Evolutionary conservation across 208 protist genomes (phyloP), one percentile per base, ranked within the genome.

Genomic region (Leishmania braziliensis): DNA sequence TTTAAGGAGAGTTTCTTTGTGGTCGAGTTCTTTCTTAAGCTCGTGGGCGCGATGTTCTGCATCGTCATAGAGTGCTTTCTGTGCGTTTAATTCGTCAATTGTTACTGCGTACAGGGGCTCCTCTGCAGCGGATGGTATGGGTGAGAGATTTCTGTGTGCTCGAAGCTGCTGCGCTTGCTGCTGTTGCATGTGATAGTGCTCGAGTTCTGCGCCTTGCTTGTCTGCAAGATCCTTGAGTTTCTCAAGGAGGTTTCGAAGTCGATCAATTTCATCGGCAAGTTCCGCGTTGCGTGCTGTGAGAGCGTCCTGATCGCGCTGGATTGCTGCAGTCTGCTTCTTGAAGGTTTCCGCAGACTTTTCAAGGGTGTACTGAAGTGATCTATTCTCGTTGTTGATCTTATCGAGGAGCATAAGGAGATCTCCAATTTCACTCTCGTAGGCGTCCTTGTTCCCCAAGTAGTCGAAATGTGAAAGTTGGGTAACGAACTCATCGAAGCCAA

Each of bases 371-470:
- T 92, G 86, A 60, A 92, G 79, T 6, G 89, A 92, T 2, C 86
- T 71, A 65, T 92, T 92, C 54, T 92, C 89, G 70, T 85, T 90
- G 80, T 86, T 85, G 39, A 92, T 88, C 70, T 88, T 92, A 66
- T 92, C 89, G 6, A 92, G 86, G 18, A 92, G 77, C 86, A 92
- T 88, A 39, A 92, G 82, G 48, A 92, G 69, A 84, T 92, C 88
- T 33, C 88, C 88, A 77, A 92, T 92, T 69, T 92, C 88, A 65
- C 88, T 89, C 79, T 92, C 88, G 65, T 92, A 92, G 5, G 88
- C 88, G 79, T 89, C 86, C 75, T 92, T 92, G 78, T 92, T 86
- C 18, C 85, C 83, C 10, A 88, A 70, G 50, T 87, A 82, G 60
- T 85, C 84, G 56, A 83, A 88, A 43, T 81, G 74, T 18, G 85